A percentile compares a stretch with the other conserved stretches of the same genome.
phyloP scores from a whole-genome alignment of 441 rosid genomes.

The Rhodomyrtus psidioides region DNA sequence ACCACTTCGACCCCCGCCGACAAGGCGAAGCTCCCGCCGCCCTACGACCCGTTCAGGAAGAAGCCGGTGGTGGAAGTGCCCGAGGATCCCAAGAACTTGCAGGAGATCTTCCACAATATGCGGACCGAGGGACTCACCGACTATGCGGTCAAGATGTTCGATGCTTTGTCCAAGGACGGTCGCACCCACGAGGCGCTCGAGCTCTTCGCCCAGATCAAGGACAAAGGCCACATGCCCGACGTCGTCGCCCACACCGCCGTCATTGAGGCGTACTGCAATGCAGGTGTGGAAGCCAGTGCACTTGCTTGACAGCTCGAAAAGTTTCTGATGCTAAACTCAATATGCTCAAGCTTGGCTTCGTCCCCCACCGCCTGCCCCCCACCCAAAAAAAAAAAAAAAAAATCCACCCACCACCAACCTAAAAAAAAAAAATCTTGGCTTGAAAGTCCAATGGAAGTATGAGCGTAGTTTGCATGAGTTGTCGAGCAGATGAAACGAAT shows the following conservation, averaged over 20 bases:
- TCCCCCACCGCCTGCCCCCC: too few species aligned
- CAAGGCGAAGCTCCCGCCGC: conserved; percentile 38
- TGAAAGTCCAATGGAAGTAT: background rate
- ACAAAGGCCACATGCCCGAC: conserved; percentile 60
- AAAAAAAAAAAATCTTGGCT: background rate
- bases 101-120: conserved; percentile 58
- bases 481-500: background rate
- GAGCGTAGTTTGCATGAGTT: background rate
- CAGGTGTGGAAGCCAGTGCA: conserved; percentile 11
- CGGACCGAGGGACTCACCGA: conserved; percentile 38
- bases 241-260: conserved; percentile 66
- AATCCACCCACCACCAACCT: too few species aligned
- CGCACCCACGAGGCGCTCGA: conserved; percentile 63
- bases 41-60: conserved; percentile 56
- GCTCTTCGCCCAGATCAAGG: conserved; percentile 60
- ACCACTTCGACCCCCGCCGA: background rate
- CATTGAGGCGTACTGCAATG: conserved; percentile 61
- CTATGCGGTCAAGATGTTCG: conserved; percentile 77
- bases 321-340: background rate
- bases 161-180: conserved; percentile 70
- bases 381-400: too few species aligned
- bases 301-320: background rate
- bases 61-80: conserved; percentile 32
- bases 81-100: conserved; percentile 57
- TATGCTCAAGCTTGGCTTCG: background rate